Evolutionary conservation across 2,329 filamentous ascomycete species (phyloP).

Genomic region (Aspergillus fischeri): DNA sequence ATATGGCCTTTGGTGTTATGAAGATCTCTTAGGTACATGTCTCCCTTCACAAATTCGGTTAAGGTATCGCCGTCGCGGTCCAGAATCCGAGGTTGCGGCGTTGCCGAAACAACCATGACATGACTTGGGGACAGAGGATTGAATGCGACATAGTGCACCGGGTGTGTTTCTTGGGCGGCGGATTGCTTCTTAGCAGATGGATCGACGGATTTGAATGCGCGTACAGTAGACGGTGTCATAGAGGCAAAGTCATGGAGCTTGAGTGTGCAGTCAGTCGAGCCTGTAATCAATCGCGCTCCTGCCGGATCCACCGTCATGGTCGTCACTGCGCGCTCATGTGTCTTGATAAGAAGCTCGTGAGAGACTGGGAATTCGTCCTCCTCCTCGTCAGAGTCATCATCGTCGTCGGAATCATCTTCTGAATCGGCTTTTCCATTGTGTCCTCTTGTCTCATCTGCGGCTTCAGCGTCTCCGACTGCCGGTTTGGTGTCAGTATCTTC

Average conservation of each 20-base stretch:
- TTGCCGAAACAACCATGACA: constrained; percentile 82
- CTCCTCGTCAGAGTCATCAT: constrained; percentile 58
- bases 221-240: constrained; percentile 90
- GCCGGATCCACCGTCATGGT: constrained; percentile 79
- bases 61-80: constrained; percentile 81
- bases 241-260: constrained; percentile 94
- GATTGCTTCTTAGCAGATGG: constrained; percentile 72
- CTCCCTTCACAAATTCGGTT: constrained; percentile 90
- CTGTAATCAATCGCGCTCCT: constrained; percentile 81
- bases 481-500: constrained; percentile 18
- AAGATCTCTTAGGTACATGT: constrained; percentile 98
- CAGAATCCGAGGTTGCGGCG: constrained; percentile 85
- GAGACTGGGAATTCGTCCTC: constrained; percentile 88
- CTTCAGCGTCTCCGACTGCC: constrained; percentile 14
- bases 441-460: constrained; percentile 26
- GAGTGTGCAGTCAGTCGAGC: constrained; percentile 82
- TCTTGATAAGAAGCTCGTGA: constrained; percentile 88
- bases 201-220: constrained; percentile 89
- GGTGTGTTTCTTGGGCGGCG: constrained; percentile 74
- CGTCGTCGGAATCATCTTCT: constrained; percentile 41
- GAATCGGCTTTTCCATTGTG: constrained; percentile 3
- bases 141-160: constrained; percentile 82
- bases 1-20: constrained; percentile 96
- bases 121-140: constrained; percentile 74
- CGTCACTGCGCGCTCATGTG: constrained; percentile 83